These are phyloP conservation scores for Pelargonium myrrhifolium DNA, from an alignment of 441 rosid genomes.

Conservation along the genomic window DNA sequence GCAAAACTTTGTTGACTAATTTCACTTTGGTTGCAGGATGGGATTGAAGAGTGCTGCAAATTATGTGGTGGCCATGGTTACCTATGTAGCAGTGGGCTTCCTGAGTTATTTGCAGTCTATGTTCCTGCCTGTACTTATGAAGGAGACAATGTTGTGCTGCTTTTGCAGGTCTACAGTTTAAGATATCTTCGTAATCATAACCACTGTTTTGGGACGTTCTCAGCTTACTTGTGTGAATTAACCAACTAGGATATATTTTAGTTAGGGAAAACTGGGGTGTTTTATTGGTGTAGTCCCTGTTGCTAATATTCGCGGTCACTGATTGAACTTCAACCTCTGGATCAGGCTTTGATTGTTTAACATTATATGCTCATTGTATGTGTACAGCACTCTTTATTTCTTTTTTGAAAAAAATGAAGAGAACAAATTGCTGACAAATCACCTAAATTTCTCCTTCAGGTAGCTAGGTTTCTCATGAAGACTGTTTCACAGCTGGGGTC, in stretches of 20 bases:
- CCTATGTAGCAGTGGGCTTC: constrained; percentile 85
- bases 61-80: constrained; percentile 98
- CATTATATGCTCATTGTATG: too few species aligned
- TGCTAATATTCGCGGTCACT: too few species aligned
- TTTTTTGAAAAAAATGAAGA: too few species aligned
- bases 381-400: too few species aligned
- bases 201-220: too few species aligned
- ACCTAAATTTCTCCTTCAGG: constrained; percentile 32
- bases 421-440: not conserved
- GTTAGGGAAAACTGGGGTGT: too few species aligned
- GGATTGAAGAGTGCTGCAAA: constrained; percentile 90
- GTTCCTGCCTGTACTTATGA: constrained; percentile 92
- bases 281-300: too few species aligned
- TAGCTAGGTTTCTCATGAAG: constrained; percentile 88
- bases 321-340: too few species aligned
- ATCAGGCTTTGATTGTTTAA: not conserved
- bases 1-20: constrained; percentile 3
- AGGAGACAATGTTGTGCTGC: constrained; percentile 90
- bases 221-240: too few species aligned
- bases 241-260: too few species aligned
- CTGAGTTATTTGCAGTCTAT: constrained; percentile 88
- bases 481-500: constrained; percentile 73
- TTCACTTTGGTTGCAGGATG: constrained; percentile 57
- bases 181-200: not conserved
- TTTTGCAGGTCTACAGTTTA: constrained; percentile 54